Conservation (phyloP, 2,329 filamentous ascomycete genomes). For the Calonectria pseudoturangicola region DNA sequence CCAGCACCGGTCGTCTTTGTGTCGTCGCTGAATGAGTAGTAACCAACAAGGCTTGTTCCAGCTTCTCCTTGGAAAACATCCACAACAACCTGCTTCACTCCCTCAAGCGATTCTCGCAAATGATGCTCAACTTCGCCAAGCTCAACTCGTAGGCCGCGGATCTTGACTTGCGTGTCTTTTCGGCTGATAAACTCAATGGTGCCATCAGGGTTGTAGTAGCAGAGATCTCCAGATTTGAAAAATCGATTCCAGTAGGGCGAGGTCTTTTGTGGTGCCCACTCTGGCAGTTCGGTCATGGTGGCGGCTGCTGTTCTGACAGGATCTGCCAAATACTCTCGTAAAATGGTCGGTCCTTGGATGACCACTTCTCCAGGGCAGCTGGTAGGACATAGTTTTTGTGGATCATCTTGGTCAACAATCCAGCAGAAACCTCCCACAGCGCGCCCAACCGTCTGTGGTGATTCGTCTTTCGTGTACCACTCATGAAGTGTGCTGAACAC, state of each 20-base stretch:
- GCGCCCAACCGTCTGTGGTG: conserved; percentile 1
- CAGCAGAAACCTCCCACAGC: conserved; percentile 20
- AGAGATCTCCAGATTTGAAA: conserved; percentile 19
- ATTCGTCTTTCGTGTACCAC: conserved; percentile 23
- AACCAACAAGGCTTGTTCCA: conserved; percentile 24
- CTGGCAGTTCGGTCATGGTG: not conserved
- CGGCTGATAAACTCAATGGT: conserved; percentile 12
- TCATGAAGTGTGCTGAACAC: conserved; percentile 20
- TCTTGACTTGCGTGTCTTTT: conserved; percentile 72
- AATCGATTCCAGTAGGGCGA: conserved; percentile 24
- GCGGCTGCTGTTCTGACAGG: conserved; percentile 2
- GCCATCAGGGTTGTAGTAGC: conserved; percentile 1
- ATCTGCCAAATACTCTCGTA: conserved; percentile 21
- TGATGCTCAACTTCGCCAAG: conserved; percentile 22
- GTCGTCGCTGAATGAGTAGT: conserved; percentile 24
- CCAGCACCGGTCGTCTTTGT: not conserved
- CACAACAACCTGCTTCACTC: conserved; percentile 14
- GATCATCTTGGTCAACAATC: conserved; percentile 23
- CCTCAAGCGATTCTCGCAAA: not conserved
- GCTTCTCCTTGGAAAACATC: conserved; percentile 22
- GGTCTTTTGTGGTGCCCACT: conserved; percentile 11
- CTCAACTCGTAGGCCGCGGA: conserved; percentile 67
- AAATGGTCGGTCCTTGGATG: conserved; percentile 4
- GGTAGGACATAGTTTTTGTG: conserved; percentile 4
- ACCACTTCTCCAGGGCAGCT: conserved; percentile 17